A percentile compares a stretch with the other conserved stretches of the same genome.
Evolutionary conservation across 305 asterid species (phyloP).

Genomic region (Solanum aculeatissimum): DNA sequence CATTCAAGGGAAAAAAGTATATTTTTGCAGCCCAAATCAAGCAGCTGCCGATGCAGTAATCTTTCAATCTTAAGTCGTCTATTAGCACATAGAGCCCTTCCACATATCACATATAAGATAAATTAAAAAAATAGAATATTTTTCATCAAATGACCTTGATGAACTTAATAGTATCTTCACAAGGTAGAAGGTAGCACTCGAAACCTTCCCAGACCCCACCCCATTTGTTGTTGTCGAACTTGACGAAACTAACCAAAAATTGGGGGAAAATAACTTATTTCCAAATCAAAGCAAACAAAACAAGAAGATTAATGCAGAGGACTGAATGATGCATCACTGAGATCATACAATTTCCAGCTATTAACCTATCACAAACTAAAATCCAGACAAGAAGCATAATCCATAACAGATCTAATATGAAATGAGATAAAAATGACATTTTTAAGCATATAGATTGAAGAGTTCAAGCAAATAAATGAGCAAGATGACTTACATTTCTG

Average conservation of each 20-base stretch:
- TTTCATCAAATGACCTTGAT: not conserved
- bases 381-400: not conserved
- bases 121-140: not conserved
- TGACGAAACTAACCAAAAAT: not conserved
- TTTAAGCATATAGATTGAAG: not conserved
- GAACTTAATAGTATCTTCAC: not conserved
- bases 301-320: not conserved
- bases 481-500: conserved; percentile 59
- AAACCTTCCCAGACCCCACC: not conserved
- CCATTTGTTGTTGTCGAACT: not conserved
- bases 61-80: not conserved
- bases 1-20: not conserved
- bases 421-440: not conserved
- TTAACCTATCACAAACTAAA: not conserved
- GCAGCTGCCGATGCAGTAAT: not conserved
- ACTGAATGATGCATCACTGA: not conserved
- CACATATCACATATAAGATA: not conserved
- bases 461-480: not conserved
- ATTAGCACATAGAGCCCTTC: not conserved
- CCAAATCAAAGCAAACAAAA: not conserved
- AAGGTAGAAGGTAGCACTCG: not conserved
- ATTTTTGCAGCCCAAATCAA: not conserved
- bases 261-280: not conserved
- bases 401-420: not conserved
- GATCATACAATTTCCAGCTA: not conserved